A percentile compares a stretch with the other conserved stretches of the same genome.
phyloP scores from a whole-genome alignment of 805 yeast species.

The Brettanomyces custersianus region DNA sequence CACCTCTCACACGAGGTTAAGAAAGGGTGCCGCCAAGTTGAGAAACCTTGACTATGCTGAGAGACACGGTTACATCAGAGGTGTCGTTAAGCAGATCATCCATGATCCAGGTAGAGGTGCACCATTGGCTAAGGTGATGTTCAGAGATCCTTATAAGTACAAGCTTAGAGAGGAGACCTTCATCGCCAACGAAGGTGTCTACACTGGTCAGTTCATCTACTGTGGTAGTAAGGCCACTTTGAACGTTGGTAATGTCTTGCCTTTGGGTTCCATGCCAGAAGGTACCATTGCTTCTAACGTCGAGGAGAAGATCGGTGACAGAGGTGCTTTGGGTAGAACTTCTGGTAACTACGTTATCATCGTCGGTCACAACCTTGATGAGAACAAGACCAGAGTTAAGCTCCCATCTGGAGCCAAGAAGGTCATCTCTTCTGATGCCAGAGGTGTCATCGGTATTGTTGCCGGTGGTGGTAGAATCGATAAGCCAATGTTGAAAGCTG shows the following conservation, averaged over 20 bases:
- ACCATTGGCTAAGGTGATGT: constrained; percentile 96
- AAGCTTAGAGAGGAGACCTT: constrained; percentile 96
- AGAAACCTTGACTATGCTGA: constrained; percentile 99
- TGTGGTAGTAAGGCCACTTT: constrained; percentile 98
- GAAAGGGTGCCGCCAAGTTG: constrained; percentile 99
- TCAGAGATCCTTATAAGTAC: constrained; percentile 99
- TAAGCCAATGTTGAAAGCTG: constrained; percentile 99
- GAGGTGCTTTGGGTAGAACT: constrained; percentile 99
- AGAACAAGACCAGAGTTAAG: constrained; percentile 98
- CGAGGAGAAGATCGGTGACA: constrained; percentile 61
- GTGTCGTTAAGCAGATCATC: constrained; percentile 96
- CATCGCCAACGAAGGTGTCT: constrained; percentile 99
- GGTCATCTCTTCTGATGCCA: constrained; percentile 88
- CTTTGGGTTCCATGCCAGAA: constrained; percentile 96
- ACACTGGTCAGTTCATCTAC: constrained; percentile 98
- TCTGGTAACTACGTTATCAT: constrained; percentile 99
- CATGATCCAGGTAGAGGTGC: constrained; percentile 99
- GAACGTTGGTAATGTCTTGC: constrained; percentile 94
- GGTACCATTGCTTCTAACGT: constrained; percentile 70
- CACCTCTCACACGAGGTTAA: constrained; percentile 99
- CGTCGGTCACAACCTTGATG: constrained; percentile 99
- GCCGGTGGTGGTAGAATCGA: constrained; percentile 99
- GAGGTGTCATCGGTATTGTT: constrained; percentile 99
- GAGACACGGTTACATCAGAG: constrained; percentile 99
- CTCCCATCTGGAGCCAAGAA: constrained; percentile 99